phyloP scores from a whole-genome alignment of 176 grass and related monocot species.

The Poa pratensis region DNA sequence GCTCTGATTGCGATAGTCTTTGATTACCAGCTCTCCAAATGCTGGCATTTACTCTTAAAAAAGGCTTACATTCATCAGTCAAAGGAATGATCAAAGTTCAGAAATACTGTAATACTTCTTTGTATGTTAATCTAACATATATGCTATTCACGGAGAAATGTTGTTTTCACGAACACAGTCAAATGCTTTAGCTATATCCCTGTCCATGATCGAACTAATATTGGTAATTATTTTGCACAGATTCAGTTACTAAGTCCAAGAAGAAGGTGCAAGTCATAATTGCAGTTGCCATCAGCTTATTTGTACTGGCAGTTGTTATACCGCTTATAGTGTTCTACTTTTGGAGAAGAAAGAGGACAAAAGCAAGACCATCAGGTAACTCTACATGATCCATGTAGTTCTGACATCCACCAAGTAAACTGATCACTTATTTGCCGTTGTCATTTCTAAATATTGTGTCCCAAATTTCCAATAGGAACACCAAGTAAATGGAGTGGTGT shows the following conservation, averaged over 20 bases:
- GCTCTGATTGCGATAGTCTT: not conserved
- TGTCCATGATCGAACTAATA: not conserved
- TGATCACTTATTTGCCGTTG: not conserved
- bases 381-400: not conserved
- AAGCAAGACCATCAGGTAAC: conserved; percentile 51
- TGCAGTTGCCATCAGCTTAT: conserved; percentile 43
- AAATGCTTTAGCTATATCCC: not conserved
- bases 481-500: conserved; percentile 33
- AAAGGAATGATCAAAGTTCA: not conserved
- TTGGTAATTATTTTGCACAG: conserved; percentile 37
- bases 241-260: conserved; percentile 39
- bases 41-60: not conserved
- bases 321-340: conserved; percentile 36
- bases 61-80: conserved; percentile 17
- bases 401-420: not conserved
- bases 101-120: not conserved
- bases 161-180: too few species aligned
- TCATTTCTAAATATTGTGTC: not conserved
- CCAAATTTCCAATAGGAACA: conserved; percentile 24
- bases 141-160: not conserved
- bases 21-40: not conserved
- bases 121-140: not conserved
- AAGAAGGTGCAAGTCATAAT: conserved; percentile 37
- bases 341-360: conserved; percentile 51
- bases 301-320: conserved; percentile 37